Evolutionary conservation across 1,139 yeast genomes (phyloP), one percentile per base, ranked within the genome.

Genomic region (Geotrichum bryndzae): DNA sequence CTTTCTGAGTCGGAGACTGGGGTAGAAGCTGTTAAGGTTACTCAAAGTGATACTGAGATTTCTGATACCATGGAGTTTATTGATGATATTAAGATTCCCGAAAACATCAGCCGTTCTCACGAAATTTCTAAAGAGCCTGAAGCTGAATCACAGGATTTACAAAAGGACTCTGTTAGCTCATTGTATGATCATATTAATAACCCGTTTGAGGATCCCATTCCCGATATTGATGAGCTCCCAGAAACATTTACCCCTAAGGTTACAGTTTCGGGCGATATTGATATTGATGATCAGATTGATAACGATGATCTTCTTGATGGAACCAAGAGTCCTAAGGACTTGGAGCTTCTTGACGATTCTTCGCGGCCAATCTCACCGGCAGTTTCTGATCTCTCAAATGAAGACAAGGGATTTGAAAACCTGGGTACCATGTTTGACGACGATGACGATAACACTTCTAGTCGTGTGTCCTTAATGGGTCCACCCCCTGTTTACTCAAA

Each of bases 381-480:
- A 6, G 55, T 33, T 15, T 52, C 25, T 33, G 55, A 23, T 13
- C 48, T 45, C 25, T 15, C 57, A 11, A 52, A 48, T 31, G 51
- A 54, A 10, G 31, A 48, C 2, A 31, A 55, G 13, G 58, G 29
- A 15, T 35, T 53, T 27, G 45, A 55, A 33, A 54, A 58, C 31
- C 25, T 59, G 18, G 58, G 55, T 2, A 27, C 58, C 7, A 54
- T 55, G 31, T 52, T 54, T 58, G 61, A 51, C 18, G 57, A 41
- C 7, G 58, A 53, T 13, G 33, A 25, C 15, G 50, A 33, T 1
- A 45, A n/a, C 31, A 25, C 45, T n/a, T 22, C 56, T 22, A 57
- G 23, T 15, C 53, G 33, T 11, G 18, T 55, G 15, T 48, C 57
- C 4, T 15, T 54, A 51, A 22, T 35, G 22, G 61, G 38, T 6